These are phyloP conservation scores for Xerocomellus amylosporus DNA, from an alignment of 768 basidiomycete genomes.

Conservation along the genomic window DNA sequence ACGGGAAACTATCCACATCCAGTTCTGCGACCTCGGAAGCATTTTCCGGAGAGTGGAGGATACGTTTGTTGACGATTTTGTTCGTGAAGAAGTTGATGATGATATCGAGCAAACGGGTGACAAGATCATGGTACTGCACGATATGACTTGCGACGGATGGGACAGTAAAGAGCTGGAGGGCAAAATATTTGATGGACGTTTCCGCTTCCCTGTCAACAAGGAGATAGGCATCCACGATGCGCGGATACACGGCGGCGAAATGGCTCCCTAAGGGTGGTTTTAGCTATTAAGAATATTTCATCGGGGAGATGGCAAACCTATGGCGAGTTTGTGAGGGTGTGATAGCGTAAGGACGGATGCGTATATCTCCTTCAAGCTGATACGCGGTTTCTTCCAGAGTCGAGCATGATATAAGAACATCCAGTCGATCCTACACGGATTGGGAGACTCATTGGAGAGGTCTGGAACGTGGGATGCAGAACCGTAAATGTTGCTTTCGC, in stretches of 20 bases:
- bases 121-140: conserved; percentile 67
- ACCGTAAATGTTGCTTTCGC: conserved; percentile 47
- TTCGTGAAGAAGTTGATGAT: conserved; percentile 93
- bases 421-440: conserved; percentile 67
- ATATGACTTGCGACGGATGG: conserved; percentile 82
- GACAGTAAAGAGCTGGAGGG: conserved; percentile 89
- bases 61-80: conserved; percentile 73
- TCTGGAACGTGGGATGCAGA: conserved; percentile 37
- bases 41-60: conserved; percentile 36
- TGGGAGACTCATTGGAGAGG: conserved; percentile 39
- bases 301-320: conserved; percentile 49
- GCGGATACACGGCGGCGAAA: conserved; percentile 81
- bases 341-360: conserved; percentile 70
- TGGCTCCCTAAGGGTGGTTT: conserved; percentile 58
- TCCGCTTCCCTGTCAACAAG: conserved; percentile 93
- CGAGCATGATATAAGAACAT: conserved; percentile 79
- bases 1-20: conserved; percentile 82
- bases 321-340: conserved; percentile 67
- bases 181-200: conserved; percentile 91
- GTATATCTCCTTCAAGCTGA: conserved; percentile 81
- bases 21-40: conserved; percentile 36
- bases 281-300: conserved; percentile 1
- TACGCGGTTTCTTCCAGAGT: conserved; percentile 80
- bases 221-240: conserved; percentile 87
- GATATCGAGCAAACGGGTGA: conserved; percentile 74